Evolutionary conservation across 2,329 filamentous ascomycete species (phyloP).

Genomic region (Calonectria naviculata): DNA sequence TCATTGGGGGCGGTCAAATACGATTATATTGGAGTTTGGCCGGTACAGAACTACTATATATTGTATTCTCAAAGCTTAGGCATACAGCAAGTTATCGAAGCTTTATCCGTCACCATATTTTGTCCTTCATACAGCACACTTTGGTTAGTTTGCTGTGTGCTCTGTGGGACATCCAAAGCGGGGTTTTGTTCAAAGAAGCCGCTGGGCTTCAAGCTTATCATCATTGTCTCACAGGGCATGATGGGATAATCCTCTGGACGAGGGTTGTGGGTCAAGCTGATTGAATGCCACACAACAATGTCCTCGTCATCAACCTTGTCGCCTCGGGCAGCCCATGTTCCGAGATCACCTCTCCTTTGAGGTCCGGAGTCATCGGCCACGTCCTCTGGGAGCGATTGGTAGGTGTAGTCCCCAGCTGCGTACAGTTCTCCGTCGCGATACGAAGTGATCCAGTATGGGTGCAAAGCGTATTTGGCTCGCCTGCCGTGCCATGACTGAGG

Average conservation of each 20-base stretch:
- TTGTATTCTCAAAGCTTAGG: not conserved
- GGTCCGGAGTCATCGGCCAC: not conserved
- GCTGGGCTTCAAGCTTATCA: constrained; percentile 15
- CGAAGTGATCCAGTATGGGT: constrained; percentile 19
- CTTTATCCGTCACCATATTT: not conserved
- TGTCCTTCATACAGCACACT: constrained; percentile 5
- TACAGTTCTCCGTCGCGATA: constrained; percentile 18
- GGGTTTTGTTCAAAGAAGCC: constrained; percentile 23
- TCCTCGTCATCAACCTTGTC: constrained; percentile 17
- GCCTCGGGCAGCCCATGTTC: constrained; percentile 6
- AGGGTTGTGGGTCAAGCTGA: constrained; percentile 17
- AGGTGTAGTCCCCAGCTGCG: constrained; percentile 20
- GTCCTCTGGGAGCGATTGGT: constrained; percentile 17
- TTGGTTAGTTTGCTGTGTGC: constrained; percentile 16
- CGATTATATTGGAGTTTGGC: no score
- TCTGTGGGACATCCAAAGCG: constrained; percentile 19
- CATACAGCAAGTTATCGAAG: not conserved
- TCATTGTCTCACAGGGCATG: constrained; percentile 21
- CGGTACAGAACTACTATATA: no score
- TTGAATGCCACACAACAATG: constrained; percentile 21
- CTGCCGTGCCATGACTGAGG: constrained; percentile 14
- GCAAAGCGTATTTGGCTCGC: constrained; percentile 9
- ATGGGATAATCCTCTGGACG: constrained; percentile 18
- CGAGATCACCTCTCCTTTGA: not conserved
- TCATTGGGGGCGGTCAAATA: no score